Percentiles rank a stretch among this genome's conserved stretches.
These are phyloP conservation scores for Cyclotella atomus DNA, from an alignment of 108 stramenopile species.

Conservation along the genomic window DNA sequence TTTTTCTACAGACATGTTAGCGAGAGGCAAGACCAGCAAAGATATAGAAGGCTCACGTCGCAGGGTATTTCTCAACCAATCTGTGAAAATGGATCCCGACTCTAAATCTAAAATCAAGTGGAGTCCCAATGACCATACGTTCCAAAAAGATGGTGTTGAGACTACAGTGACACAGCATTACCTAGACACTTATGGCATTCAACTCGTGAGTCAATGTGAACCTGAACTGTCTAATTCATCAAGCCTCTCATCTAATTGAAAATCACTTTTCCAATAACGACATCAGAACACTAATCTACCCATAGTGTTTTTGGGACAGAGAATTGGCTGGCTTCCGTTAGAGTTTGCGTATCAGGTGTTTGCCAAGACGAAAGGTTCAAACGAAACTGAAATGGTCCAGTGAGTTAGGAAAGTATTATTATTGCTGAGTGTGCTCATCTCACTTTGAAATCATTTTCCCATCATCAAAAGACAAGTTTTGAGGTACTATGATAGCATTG, in stretches of 20 bases:
- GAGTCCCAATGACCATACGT: slow-evolving; percentile 13
- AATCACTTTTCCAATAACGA: neutral
- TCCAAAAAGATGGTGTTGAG: neutral
- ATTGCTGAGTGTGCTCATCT: neutral
- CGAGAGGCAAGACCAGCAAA: slow-evolving; percentile 2
- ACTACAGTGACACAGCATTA: slow-evolving; percentile 17
- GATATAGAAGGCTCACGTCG: slow-evolving; percentile 14
- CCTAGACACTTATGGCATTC: slow-evolving; percentile 7
- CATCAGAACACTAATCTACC: slow-evolving; percentile 34
- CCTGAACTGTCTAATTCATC: neutral
- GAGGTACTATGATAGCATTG: slow-evolving; percentile 26
- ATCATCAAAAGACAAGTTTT: slow-evolving; percentile 13
- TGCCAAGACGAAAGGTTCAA: slow-evolving; percentile 39
- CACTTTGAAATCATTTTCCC: neutral
- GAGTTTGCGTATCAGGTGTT: slow-evolving; percentile 41
- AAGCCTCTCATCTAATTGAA: neutral
- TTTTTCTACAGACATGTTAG: neutral
- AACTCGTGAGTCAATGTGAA: neutral
- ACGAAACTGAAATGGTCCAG: slow-evolving; percentile 5
- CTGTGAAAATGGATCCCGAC: neutral
- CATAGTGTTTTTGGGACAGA: slow-evolving; percentile 32
- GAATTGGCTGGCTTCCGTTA: slow-evolving; percentile 38
- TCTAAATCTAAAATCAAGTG: neutral
- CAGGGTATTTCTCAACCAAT: slow-evolving; percentile 10
- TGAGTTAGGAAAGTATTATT: neutral